Evolutionary conservation across 2,329 filamentous ascomycete genomes (phyloP).

Genomic region (Ceratocystiopsis sp.): DNA sequence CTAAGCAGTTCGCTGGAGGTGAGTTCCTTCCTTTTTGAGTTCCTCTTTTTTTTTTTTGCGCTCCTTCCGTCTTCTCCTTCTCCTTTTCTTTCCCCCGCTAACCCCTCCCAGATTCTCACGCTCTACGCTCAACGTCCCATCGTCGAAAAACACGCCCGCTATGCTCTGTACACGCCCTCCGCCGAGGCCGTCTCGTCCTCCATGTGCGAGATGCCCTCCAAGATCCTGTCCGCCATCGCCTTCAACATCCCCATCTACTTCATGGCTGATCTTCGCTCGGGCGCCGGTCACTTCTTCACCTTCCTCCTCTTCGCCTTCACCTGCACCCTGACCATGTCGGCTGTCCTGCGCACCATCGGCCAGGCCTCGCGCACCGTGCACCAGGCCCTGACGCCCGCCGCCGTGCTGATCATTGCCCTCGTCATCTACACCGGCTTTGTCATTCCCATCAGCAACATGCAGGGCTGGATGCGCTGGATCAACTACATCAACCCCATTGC

Average conservation of each 20-base stretch:
- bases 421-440: conserved; percentile 58
- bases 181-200: conserved; percentile 75
- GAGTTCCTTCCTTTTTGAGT: too few relatives aligned
- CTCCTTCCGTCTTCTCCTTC: too few relatives aligned
- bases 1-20: conserved; percentile 54
- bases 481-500: conserved; percentile 64
- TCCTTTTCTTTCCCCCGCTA: too few relatives aligned
- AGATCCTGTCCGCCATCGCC: conserved; percentile 51
- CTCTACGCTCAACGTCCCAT: conserved; percentile 81
- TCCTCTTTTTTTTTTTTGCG: too few relatives aligned
- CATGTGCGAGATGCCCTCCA: conserved; percentile 72
- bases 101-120: conserved; percentile 47
- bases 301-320: conserved; percentile 62
- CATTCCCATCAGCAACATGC: conserved; percentile 48
- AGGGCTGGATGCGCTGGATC: conserved; percentile 67
- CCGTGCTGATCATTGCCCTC: conserved; percentile 44
- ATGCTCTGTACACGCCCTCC: conserved; percentile 85
- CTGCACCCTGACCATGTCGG: conserved; percentile 63
- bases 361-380: conserved; percentile 53
- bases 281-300: conserved; percentile 66
- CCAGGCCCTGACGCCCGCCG: conserved; percentile 42
- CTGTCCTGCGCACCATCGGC: conserved; percentile 71
- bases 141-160: conserved; percentile 76
- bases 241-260: conserved; percentile 80
- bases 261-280: conserved; percentile 62